These are phyloP conservation scores for Pythium folliculosum DNA, from an alignment of 352 stramenopile genomes.

Conservation along the genomic window DNA sequence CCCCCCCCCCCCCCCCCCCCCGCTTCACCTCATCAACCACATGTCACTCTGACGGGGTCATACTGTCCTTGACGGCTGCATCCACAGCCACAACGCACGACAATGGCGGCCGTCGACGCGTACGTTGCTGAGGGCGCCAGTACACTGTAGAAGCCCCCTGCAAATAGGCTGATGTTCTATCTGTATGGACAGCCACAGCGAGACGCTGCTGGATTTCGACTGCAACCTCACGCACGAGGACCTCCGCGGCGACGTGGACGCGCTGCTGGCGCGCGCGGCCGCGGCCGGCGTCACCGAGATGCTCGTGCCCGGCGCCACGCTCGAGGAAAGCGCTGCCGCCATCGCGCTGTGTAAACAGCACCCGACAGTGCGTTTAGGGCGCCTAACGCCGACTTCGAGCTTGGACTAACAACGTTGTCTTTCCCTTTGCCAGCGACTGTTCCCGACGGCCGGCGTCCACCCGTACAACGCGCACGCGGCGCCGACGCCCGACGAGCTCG, in stretches of 20 bases:
- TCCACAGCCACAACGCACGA: background rate
- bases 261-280: constrained; percentile 42
- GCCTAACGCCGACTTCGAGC: too few relatives aligned
- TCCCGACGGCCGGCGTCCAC: constrained; percentile 76
- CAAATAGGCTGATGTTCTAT: background rate
- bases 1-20: too few relatives aligned
- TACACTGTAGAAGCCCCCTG: too few relatives aligned
- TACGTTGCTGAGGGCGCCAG: background rate
- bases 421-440: constrained; percentile 36
- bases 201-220: constrained; percentile 73
- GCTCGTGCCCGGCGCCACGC: constrained; percentile 71
- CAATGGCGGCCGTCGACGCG: background rate
- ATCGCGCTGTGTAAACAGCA: constrained; percentile 58
- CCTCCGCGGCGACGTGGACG: constrained; percentile 40
- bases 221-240: constrained; percentile 82
- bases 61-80: background rate
- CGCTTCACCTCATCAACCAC: too few relatives aligned
- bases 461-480: constrained; percentile 64
- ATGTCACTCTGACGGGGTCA: background rate
- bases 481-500: constrained; percentile 41
- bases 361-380: constrained; percentile 36
- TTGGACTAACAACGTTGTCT: background rate
- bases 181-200: background rate
- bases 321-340: constrained; percentile 61
- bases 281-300: constrained; percentile 59